Percentiles rank a stretch among this genome's conserved stretches.
phyloP scores from a whole-genome alignment of 2,329 filamentous ascomycete species.

The Pseudocercospora macadamiae region DNA sequence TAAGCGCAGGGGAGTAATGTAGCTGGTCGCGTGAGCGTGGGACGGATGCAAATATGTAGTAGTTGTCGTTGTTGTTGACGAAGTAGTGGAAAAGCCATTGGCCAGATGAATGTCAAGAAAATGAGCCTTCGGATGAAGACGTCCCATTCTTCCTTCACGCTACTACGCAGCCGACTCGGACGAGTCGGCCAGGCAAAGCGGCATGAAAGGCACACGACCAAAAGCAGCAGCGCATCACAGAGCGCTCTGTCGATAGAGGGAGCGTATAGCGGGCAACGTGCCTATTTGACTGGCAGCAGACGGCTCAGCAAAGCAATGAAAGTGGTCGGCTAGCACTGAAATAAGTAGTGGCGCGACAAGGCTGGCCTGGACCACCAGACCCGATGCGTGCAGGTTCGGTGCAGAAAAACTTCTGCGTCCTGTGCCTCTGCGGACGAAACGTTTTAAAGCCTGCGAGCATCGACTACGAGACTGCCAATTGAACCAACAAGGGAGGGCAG shows the following conservation, averaged over 20 bases:
- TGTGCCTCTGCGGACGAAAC: neutral
- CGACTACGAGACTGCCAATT: too few species aligned
- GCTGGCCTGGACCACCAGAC: conserved; percentile 4
- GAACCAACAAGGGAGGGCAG: neutral
- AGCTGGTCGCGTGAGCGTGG: conserved; percentile 15
- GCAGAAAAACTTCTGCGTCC: neutral
- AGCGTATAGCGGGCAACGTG: conserved; percentile 21
- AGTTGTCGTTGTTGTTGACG: conserved; percentile 18
- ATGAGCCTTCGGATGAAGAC: conserved; percentile 24
- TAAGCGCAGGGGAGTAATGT: conserved; percentile 24
- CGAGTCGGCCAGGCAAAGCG: conserved; percentile 1
- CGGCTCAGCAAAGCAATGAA: conserved; percentile 9
- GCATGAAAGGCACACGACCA: conserved; percentile 8
- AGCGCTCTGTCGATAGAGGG: neutral
- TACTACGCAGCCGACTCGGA: conserved; percentile 3
- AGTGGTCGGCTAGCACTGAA: conserved; percentile 8
- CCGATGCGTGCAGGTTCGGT: neutral
- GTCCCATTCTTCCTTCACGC: conserved; percentile 19
- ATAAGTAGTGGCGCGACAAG: neutral
- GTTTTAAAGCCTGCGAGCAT: neutral
- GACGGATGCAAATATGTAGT: conserved; percentile 15
- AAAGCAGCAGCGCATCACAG: conserved; percentile 6
- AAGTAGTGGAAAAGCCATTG: conserved; percentile 22
- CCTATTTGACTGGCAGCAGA: conserved; percentile 22
- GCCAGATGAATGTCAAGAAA: conserved; percentile 30